Base-by-base conservation (phyloP, 192 early-diverging fungal species). In the Dissophora ornata region DNA sequence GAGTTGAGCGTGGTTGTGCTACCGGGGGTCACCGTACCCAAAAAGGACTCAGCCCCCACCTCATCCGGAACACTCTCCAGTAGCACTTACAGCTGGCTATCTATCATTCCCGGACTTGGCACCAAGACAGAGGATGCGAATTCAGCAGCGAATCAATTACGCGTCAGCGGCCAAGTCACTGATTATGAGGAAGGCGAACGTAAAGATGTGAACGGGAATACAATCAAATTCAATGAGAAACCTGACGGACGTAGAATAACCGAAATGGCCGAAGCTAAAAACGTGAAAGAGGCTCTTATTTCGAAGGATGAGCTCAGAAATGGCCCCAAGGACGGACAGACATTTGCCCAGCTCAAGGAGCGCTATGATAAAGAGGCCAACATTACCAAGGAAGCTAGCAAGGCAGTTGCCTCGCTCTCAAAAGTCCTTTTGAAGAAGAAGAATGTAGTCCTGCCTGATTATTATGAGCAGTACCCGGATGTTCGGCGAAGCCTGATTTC, bases 391-490 rank as follows among this genome's bases (percentile, higher is more conserved):
- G 71, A 67, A 11, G 53, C 54, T 2, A 53, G 71, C 2, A 75
- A 55, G n/a, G 71, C 71, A 0, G 50, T 46, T 11, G 63, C 64
- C 0, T 67, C 73, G 0, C 58, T 77, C 12, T 67, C 73, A 3
- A 77, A 67, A 26, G 73, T 67, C 22, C 62, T 77, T 18, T 25
- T 75, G 33, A 60, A 40, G 30, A 77, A 67, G 53, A 77, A 67
- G 24, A 77, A 77, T 28, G 49, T 77, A 0, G 53, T 77, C 10
- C 26, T 77, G n/a, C 73, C 73, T 19, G 46, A 77, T 19, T 77
- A 77, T 19, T 77, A 77, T 21, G 62, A 77, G 3, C 73, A 77
- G 28, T 71, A 53, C 42, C 64, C 57, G 7, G 71, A 77, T 44
- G 63, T 62, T 16, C 63, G 57, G 8, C 63, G 55, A 2, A 60